phyloP scores from a whole-genome alignment of 805 yeast genomes.

The Lachancea waltii region DNA sequence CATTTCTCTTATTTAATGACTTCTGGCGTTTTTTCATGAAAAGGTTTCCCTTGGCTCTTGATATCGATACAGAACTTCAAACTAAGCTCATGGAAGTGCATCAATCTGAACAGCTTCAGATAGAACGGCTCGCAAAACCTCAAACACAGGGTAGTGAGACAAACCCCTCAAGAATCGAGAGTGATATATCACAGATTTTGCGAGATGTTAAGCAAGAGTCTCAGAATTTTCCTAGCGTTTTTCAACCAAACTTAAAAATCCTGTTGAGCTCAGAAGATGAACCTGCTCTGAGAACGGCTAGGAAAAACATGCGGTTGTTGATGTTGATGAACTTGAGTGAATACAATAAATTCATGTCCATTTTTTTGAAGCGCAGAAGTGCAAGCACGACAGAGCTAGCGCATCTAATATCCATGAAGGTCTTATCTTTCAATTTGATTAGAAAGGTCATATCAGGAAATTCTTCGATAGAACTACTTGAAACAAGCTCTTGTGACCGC shows the following conservation, averaged over 20 bases:
- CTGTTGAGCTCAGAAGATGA: conserved; percentile 12
- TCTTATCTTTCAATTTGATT: conserved; percentile 25
- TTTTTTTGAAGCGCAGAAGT: conserved; percentile 28
- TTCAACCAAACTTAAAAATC: conserved; percentile 26
- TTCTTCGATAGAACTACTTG: conserved; percentile 14
- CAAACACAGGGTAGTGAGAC: conserved; percentile 14
- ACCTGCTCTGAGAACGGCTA: conserved; percentile 5
- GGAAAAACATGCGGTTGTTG: conserved; percentile 20
- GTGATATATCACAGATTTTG: background rate
- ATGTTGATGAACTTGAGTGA: conserved; percentile 21
- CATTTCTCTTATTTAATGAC: conserved; percentile 24
- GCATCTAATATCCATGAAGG: conserved; percentile 21
- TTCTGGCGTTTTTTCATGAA: conserved; percentile 32
- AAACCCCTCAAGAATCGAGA: background rate
- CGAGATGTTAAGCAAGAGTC: background rate
- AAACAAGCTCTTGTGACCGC: conserved; percentile 3
- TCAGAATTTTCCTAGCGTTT: conserved; percentile 24
- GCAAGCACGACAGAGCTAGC: conserved; percentile 19
- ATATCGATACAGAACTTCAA: conserved; percentile 26
- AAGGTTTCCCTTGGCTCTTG: conserved; percentile 25
- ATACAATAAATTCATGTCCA: conserved; percentile 29
- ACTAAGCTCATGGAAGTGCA: conserved; percentile 22
- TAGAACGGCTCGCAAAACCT: conserved; percentile 19
- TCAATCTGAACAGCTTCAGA: conserved; percentile 26
- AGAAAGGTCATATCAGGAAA: conserved; percentile 20